Percentiles rank a stretch among this genome's conserved stretches.
These are phyloP conservation scores for Plasmodium vinckei DNA, from an alignment of 169 alveolate genomes.

Conservation along the genomic window DNA sequence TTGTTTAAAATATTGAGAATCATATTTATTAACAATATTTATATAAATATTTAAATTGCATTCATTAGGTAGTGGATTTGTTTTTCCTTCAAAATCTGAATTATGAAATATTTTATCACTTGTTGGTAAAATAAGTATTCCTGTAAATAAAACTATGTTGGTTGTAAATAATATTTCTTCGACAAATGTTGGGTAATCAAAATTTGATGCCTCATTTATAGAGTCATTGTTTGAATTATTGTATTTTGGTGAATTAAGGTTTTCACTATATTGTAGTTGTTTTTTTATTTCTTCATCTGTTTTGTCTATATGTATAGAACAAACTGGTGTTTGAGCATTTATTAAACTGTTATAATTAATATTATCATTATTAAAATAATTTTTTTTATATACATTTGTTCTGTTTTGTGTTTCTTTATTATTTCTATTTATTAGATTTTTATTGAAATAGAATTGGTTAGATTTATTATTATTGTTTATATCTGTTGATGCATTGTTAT, in stretches of 20 bases:
- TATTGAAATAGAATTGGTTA: conserved; percentile 1
- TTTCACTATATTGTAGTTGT: conserved; percentile 17
- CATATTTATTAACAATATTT: conserved; percentile 40
- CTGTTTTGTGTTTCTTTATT: conserved; percentile 16
- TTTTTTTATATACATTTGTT: conserved; percentile 37
- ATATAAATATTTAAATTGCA: conserved; percentile 65
- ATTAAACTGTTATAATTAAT: conserved; percentile 60
- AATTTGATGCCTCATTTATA: not conserved
- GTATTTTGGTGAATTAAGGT: not conserved
- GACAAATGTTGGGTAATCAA: conserved; percentile 23
- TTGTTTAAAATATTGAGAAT: conserved; percentile 48
- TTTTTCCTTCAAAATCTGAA: conserved; percentile 69
- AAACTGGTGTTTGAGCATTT: conserved; percentile 53
- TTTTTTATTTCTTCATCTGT: conserved; percentile 68
- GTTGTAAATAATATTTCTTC: conserved; percentile 61
- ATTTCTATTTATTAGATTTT: conserved; percentile 10
- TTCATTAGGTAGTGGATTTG: conserved; percentile 45
- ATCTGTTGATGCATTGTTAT: conserved; percentile 21
- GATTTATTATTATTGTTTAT: conserved; percentile 21
- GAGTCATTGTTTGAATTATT: not conserved
- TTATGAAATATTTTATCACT: conserved; percentile 62
- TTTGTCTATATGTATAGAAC: conserved; percentile 73
- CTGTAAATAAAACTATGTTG: conserved; percentile 46
- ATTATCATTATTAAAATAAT: conserved; percentile 57
- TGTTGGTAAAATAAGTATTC: conserved; percentile 39